These are phyloP conservation scores for Dictyostelium purpureum DNA, from an alignment of 78 protist species.

Conservation along the genomic window DNA sequence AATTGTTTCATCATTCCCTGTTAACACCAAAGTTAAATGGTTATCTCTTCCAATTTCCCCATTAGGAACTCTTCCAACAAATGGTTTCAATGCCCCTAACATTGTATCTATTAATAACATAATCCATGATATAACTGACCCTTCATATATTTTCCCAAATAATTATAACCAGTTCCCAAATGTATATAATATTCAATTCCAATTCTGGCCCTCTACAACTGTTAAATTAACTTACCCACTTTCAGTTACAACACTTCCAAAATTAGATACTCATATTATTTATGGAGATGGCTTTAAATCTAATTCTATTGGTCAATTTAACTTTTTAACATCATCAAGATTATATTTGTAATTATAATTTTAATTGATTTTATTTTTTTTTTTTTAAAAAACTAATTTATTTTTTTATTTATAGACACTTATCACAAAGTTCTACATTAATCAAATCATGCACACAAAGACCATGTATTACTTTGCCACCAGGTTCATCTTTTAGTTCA, in stretches of 20 bases:
- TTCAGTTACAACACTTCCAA: background rate
- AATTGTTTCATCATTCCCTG: background rate
- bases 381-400: background rate
- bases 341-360: too few species aligned
- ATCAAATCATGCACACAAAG: background rate
- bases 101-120: too few species aligned
- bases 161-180: background rate
- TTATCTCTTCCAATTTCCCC: background rate
- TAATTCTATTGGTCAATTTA: background rate
- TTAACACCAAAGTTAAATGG: background rate
- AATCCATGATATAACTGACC: background rate
- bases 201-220: background rate
- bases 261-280: background rate
- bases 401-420: too few species aligned
- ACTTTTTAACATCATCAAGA: too few species aligned
- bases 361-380: too few species aligned
- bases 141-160: background rate
- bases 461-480: background rate
- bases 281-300: background rate
- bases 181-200: background rate
- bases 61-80: background rate
- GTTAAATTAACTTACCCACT: background rate
- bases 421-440: background rate
- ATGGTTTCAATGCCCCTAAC: background rate
- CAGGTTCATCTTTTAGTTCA: background rate